phyloP scores from a whole-genome alignment of 2,329 filamentous ascomycete genomes.

The Arthrobotrys iridis region DNA sequence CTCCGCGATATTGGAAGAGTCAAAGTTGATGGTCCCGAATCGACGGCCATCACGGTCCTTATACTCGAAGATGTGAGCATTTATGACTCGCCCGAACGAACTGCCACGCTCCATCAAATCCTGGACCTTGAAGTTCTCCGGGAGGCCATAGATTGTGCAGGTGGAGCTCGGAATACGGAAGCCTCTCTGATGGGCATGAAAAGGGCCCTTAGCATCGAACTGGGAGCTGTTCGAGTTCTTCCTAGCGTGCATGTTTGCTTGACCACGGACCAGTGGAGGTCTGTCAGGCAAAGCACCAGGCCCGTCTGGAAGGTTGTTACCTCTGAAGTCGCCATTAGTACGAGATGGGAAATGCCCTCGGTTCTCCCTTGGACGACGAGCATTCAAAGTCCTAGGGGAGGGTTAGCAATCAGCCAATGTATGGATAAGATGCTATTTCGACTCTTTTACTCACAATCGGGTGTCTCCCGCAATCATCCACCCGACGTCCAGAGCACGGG shows the following conservation, averaged over 20 bases:
- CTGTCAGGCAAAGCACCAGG: conserved; percentile 22
- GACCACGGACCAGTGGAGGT: conserved; percentile 21
- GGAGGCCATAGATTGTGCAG: conserved; percentile 46
- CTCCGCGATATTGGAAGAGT: conserved; percentile 37
- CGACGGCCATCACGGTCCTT: conserved; percentile 47
- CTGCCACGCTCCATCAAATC: conserved; percentile 35
- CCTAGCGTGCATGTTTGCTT: conserved; percentile 13
- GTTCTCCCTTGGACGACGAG: conserved; percentile 37
- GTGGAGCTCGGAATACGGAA: conserved; percentile 24
- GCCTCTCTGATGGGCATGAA: background rate
- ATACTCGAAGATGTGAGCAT: conserved; percentile 46
- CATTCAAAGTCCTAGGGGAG: conserved; percentile 29
- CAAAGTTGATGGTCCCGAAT: conserved; percentile 48
- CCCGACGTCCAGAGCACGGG: conserved; percentile 29
- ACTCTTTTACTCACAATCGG: conserved; percentile 39
- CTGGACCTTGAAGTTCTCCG: conserved; percentile 22
- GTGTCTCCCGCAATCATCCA: conserved; percentile 22
- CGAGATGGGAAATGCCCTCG: conserved; percentile 14
- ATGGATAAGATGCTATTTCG: background rate
- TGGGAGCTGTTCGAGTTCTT: conserved; percentile 35
- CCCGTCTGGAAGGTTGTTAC: conserved; percentile 5
- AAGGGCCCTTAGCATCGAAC: conserved; percentile 23
- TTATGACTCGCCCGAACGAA: conserved; percentile 36
- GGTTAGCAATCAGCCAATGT: background rate
- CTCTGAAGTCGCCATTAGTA: conserved; percentile 7